Evolutionary conservation across 2,329 filamentous ascomycete species (phyloP), one percentile per base, ranked within the genome.

Genomic region (Coniochaeta sp.): DNA sequence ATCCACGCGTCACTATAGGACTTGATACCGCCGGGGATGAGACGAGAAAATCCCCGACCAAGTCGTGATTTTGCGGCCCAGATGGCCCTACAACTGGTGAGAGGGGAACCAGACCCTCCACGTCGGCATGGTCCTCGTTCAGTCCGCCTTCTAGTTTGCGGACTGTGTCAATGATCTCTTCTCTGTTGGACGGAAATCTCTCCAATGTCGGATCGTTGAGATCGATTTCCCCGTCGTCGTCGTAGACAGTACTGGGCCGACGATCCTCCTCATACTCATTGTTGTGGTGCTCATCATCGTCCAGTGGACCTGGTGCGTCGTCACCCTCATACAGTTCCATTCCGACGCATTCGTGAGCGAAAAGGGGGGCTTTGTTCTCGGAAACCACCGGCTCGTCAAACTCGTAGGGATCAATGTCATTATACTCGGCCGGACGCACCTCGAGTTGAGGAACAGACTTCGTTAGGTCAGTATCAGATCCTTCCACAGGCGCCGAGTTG

Each of bases 181-280:
- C 69, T 17, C 73, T 72, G 57, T 76, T 75, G 1, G 74, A 79
- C 2, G 80, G 80, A 62, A 82, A 81, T 19, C 67, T 71, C 62
- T 81, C 80, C 9, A 82, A 67, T 0, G 75, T 79, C 1, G 80
- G 79, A 57, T 82, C 80, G 55, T 77, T 73, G 2, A 77, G 61
- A 55, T 81, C 79, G 28, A 73, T 65, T 4, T 67, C 47, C 3
- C 30, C 62, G 47, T 70, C 67, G 6, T 65, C 60, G 24, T 67
- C 67, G 36, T 56, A 56, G 6, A 34, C 54, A 24, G 54, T 56
- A n/a, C 47, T 52, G 24, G 47, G 47, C 24, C 47, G 47, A 9
- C 47, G 47, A 47, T 70, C 67, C 8, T 65, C 60, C 22, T 67
- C 67, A 40, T 56, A 56, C 8, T 52, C 47, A 17, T 17, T 17